Conservation (phyloP, 129 eudicot species). For the Chrysanthemum lavandulifolium region DNA sequence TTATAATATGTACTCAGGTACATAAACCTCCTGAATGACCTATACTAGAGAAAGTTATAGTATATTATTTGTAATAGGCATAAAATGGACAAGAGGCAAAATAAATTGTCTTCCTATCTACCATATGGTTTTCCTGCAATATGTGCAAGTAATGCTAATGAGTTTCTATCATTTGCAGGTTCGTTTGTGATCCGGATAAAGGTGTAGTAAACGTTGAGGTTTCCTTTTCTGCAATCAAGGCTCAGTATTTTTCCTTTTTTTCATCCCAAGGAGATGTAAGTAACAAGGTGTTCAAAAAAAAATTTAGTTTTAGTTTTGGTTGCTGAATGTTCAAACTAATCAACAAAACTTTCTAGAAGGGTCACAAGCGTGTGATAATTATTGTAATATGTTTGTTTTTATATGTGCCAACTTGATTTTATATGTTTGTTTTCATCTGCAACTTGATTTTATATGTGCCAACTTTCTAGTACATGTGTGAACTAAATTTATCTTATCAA, state of each 20-base stretch:
- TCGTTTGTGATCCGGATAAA: constrained; percentile 68
- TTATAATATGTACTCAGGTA: no score
- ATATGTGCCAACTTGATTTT: no score
- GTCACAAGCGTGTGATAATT: not conserved
- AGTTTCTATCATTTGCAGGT: constrained; percentile 35
- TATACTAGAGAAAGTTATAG: no score
- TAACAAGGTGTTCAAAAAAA: constrained; percentile 15
- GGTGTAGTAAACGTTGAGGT: constrained; percentile 33
- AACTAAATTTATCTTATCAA: no score
- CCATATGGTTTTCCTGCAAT: constrained; percentile 14
- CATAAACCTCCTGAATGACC: no score
- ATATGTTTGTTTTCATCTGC: constrained; percentile 2
- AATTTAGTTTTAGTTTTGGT: not conserved
- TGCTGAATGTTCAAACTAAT: constrained; percentile 8
- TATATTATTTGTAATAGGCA: not conserved
- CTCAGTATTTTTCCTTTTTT: constrained; percentile 1
- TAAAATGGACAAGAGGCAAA: not conserved
- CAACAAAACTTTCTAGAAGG: constrained; percentile 9
- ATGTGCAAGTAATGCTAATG: not conserved
- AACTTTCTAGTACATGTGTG: not conserved
- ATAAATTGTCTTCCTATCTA: not conserved
- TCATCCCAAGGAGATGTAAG: constrained; percentile 24
- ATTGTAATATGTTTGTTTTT: constrained; percentile 11
- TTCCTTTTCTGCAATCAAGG: constrained; percentile 13
- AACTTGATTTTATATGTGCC: not conserved